Evolutionary conservation across 2,329 filamentous ascomycete genomes (phyloP).

Genomic region (Fusarium irregulare): DNA sequence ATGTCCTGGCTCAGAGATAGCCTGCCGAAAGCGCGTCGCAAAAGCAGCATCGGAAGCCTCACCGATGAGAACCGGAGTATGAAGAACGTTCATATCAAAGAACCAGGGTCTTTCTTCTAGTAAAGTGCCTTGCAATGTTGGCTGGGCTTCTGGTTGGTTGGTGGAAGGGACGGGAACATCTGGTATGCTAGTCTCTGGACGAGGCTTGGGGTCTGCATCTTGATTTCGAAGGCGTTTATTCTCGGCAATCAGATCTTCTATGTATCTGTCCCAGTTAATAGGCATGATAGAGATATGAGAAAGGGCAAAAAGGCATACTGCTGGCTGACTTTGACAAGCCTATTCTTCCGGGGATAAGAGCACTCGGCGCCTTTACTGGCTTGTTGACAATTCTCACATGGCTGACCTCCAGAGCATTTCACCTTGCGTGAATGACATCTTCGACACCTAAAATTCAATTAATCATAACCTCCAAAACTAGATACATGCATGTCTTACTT

Average conservation of each 20-base stretch:
- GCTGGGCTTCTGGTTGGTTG: slow-evolving; percentile 15
- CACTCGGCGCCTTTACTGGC: slow-evolving; percentile 48
- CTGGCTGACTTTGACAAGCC: slow-evolving; percentile 49
- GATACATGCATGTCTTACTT: not conserved
- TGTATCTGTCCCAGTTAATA: slow-evolving; percentile 43
- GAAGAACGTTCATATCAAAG: slow-evolving; percentile 49
- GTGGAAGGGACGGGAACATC: slow-evolving; percentile 22
- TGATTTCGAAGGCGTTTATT: slow-evolving; percentile 46
- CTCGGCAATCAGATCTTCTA: slow-evolving; percentile 51
- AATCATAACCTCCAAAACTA: not conserved
- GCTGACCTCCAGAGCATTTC: slow-evolving; percentile 50
- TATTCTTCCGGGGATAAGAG: slow-evolving; percentile 49
- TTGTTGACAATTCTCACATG: slow-evolving; percentile 50
- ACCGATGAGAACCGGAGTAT: slow-evolving; percentile 51
- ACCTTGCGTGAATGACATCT: slow-evolving; percentile 51
- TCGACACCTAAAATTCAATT: slow-evolving; percentile 41
- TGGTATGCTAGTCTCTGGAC: slow-evolving; percentile 19
- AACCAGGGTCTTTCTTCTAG: slow-evolving; percentile 50
- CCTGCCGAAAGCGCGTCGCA: slow-evolving; percentile 52
- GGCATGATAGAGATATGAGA: not conserved
- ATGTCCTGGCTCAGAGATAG: slow-evolving; percentile 47
- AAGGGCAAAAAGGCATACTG: slow-evolving; percentile 32
- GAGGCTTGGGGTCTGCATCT: slow-evolving; percentile 23
- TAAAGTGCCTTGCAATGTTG: slow-evolving; percentile 35
- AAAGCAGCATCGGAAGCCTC: slow-evolving; percentile 53